phyloP scores from a whole-genome alignment of 2,329 filamentous ascomycete species.

The Hypomyces rosellus region DNA sequence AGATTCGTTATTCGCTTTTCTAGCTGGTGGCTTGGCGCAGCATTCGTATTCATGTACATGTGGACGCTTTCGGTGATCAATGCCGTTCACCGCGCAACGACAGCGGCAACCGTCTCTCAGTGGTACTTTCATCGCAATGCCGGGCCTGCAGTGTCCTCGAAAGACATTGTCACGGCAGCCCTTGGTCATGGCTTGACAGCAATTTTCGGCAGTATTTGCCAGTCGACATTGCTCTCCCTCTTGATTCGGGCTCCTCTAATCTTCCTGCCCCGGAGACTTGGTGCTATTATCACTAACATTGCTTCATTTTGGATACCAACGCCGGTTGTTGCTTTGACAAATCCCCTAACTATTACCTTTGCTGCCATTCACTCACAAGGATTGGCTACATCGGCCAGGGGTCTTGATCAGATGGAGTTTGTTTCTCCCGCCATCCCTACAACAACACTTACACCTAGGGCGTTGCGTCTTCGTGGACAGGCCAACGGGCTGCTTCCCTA shows the following conservation, averaged over 20 bases:
- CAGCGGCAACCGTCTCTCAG: conserved; percentile 90
- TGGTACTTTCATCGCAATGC: conserved; percentile 98
- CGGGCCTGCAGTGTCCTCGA: conserved; percentile 68
- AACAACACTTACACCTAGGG: conserved; percentile 59
- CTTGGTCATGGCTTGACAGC: conserved; percentile 75
- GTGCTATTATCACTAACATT: conserved; percentile 61
- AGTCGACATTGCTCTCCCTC: conserved; percentile 76
- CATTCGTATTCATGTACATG: conserved; percentile 89
- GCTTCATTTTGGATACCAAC: conserved; percentile 78
- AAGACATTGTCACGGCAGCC: conserved; percentile 76
- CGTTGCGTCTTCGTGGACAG: conserved; percentile 38
- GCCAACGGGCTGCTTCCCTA: conserved; percentile 69
- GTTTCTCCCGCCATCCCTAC: conserved; percentile 67
- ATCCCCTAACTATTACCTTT: conserved; percentile 87
- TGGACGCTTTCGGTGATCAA: conserved; percentile 88
- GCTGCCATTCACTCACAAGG: conserved; percentile 88
- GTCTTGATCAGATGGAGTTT: conserved; percentile 75
- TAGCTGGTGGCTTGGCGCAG: conserved; percentile 92
- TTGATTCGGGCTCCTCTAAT: conserved; percentile 79
- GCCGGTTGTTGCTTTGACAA: conserved; percentile 77
- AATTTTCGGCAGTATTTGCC: conserved; percentile 85
- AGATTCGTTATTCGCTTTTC: conserved; percentile 76
- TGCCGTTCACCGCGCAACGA: conserved; percentile 83
- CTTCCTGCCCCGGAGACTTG: conserved; percentile 66
- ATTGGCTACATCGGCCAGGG: conserved; percentile 68